Evolutionary conservation across 495 filamentous ascomycete species (phyloP), one percentile per base, ranked within the genome.

Genomic region (Podospora pseudopauciseta): DNA sequence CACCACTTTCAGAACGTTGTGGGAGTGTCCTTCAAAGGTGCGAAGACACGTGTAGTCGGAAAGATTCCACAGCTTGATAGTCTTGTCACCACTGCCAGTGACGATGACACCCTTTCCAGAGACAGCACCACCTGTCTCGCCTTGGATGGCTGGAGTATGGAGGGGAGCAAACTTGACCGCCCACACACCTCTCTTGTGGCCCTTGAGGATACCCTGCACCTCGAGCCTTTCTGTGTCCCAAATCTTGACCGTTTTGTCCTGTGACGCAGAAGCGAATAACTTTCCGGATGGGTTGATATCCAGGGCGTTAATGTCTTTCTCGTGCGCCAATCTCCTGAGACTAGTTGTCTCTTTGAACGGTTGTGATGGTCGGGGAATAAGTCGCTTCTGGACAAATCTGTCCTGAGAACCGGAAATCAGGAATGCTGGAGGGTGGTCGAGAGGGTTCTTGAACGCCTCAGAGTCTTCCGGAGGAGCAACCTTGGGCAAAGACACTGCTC

Each of bases 251-350:
- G 92, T 96, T 64, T 91, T 90, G 78, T 99, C 95, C 78, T 98
- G 95, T 13, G 94, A 97, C 49, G 95, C 95, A 0, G 94, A 97
- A 15, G 96, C 95, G 77, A 98, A 97, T 1, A 96, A 78, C 18
- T 84, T 82, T 16, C 85, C 85, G 16, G 83, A 82, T 27, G 88
- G 85, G 70, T 90, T 90, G 44, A 94, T 83, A 66, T 95, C 92
- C 19, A 99, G 82, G 4, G 95, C 92, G 71, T 99, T 99, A 81
- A 99, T 99, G 70, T 99, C 95, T 72, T 98, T 99, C 67, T 99
- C 95, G 77, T 99, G 95, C 2, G 95, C 96, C 79, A 97, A 92
- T 44, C 94, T 86, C 5, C 94, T 97, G 71, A 92, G 96, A 18
- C 86, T 72, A 6, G 92, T 64, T 2, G 72, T 70, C 13, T 88